A percentile compares a stretch with the other conserved stretches of the same genome.
phyloP scores from a whole-genome alignment of 2,329 filamentous ascomycete genomes.

The Microdochium bolleyi region DNA sequence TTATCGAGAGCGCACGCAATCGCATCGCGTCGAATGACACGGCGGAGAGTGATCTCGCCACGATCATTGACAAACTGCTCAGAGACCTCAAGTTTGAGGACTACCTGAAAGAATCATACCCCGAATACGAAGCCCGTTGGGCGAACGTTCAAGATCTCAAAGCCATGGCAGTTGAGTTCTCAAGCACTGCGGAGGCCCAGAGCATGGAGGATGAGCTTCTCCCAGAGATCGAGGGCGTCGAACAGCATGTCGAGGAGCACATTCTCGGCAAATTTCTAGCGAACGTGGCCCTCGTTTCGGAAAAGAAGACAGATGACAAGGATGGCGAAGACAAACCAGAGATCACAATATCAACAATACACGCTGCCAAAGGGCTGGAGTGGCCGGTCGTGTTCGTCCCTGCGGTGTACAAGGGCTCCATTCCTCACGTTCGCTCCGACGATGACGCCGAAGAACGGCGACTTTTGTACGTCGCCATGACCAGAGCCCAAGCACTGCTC shows the following conservation, averaged over 20 bases:
- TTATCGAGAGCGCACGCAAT: constrained; percentile 29
- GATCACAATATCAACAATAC: constrained; percentile 91
- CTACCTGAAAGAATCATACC: constrained; percentile 64
- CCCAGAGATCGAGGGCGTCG: constrained; percentile 62
- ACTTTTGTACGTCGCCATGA: constrained; percentile 94
- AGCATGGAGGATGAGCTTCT: constrained; percentile 45
- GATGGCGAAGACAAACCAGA: constrained; percentile 48
- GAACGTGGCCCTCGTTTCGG: constrained; percentile 80
- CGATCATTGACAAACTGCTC: constrained; percentile 44
- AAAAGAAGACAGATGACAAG: constrained; percentile 58
- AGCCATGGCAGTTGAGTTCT: constrained; percentile 66
- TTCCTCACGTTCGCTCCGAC: constrained; percentile 81
- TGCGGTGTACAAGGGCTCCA: constrained; percentile 80
- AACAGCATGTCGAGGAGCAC: constrained; percentile 58
- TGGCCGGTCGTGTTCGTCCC: constrained; percentile 96
- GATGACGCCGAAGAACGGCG: constrained; percentile 82
- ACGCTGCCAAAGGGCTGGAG: constrained; percentile 90
- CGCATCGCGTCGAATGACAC: constrained; percentile 18
- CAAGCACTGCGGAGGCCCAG: constrained; percentile 23
- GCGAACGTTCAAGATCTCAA: constrained; percentile 87
- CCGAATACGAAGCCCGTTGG: constrained; percentile 71
- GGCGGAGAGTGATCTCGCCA: constrained; percentile 30
- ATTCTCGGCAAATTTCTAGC: constrained; percentile 73
- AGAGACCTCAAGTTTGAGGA: constrained; percentile 63
- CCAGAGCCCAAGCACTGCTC: constrained; percentile 75